Evolutionary conservation across 1,139 yeast genomes (phyloP).

Genomic region (Kodamaea ohmeri): DNA sequence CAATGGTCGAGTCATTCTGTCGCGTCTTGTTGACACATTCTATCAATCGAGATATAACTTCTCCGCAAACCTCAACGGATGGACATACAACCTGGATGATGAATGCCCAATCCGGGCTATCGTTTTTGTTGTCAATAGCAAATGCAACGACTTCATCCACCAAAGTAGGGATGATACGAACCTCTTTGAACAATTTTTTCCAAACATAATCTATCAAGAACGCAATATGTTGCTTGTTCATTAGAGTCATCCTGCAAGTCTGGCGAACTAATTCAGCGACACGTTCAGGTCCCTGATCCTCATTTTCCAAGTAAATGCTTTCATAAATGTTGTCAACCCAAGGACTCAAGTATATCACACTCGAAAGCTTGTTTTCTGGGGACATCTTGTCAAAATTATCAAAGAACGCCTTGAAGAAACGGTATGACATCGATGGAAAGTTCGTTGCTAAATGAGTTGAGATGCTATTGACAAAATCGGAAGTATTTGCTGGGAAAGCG

Average conservation of each 20-base stretch:
- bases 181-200: conserved; percentile 64
- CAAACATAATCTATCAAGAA: conserved; percentile 57
- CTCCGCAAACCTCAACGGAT: conserved; percentile 70
- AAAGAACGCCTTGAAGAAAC: conserved; percentile 62
- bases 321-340: conserved; percentile 75
- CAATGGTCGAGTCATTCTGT: conserved; percentile 50
- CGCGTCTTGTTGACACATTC: conserved; percentile 51
- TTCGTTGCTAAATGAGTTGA: conserved; percentile 56
- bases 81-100: conserved; percentile 68
- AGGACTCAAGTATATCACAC: conserved; percentile 61
- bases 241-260: conserved; percentile 59
- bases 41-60: conserved; percentile 54
- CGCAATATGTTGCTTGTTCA: conserved; percentile 40
- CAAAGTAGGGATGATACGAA: conserved; percentile 53
- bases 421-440: conserved; percentile 61
- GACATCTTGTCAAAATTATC: conserved; percentile 50
- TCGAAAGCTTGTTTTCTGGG: conserved; percentile 31
- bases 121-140: conserved; percentile 73
- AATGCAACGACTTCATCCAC: conserved; percentile 73
- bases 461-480: conserved; percentile 59
- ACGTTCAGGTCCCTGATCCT: conserved; percentile 57
- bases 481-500: conserved; percentile 71
- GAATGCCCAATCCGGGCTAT: conserved; percentile 65
- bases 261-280: conserved; percentile 62
- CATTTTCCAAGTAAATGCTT: conserved; percentile 52